Base-by-base conservation (phyloP, 1,284 basidiomycete genomes). In the Cryptococcus wingfieldii region DNA sequence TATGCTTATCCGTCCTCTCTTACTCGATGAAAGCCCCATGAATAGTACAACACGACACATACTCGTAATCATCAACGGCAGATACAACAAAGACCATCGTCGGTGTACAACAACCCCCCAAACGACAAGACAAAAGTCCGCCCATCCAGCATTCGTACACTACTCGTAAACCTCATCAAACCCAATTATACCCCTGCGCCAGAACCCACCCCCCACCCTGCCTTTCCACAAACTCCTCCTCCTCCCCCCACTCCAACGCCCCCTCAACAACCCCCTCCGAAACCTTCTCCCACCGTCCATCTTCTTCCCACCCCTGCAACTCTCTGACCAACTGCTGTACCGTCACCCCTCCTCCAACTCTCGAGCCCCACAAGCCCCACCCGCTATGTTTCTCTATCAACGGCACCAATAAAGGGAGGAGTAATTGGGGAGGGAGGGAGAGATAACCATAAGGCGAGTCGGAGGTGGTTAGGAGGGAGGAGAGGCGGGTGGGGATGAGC, bases 231-330 rank as follows among this genome's bases (percentile, higher is more conserved):
- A 48, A 34, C 4, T 66, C 70, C 43, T 38, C 58, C 9, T 38
- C 53, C 34, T 60, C 59, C 0, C 60, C 71, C 63, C 62, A 70
- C 46, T 64, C 61, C 37, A 71, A 16, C 44, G 65, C 67, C 31
- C 67, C 70, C 45, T 64, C 62, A 10, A 73, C 62, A 2, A 56
- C 59, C 66, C 66, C 69, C 42, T 64, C 63, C 8, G 62, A 60
- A 4, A 71, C 49, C n/a, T 68, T 61, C 58, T 75, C 71, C 71
- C 72, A 75, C 47, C 73, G 57, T 19, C 69, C 68, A 4, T 69
- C 69, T 42, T 61, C 55, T 5, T 71, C 70, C 69, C 70, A 74
- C 9, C 38, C 5, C 28, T 54, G 50, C 59, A 75, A 46, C 9
- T 51, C 48, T 27, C 9, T 18, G 1, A 60, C 41, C 1, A 72